Conservation (phyloP, 2,329 filamentous ascomycete species). For the Onygenales sp. region DNA sequence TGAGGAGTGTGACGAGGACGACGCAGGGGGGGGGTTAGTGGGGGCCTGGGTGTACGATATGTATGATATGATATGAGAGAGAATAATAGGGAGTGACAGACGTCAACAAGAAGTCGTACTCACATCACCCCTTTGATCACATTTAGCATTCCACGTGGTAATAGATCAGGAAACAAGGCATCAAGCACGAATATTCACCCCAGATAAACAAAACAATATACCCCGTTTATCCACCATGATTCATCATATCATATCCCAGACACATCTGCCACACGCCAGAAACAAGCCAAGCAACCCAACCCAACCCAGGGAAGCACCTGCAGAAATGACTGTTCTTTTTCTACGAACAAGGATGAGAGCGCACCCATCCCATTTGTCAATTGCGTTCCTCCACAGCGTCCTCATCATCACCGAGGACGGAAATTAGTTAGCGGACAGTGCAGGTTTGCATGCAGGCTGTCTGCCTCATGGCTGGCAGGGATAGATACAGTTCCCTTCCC, state of each 20-base stretch:
- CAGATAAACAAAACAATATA: too few relatives aligned
- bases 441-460: too few relatives aligned
- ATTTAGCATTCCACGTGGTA: neutral
- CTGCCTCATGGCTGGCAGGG: too few relatives aligned
- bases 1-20: slow-evolving; percentile 46
- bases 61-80: neutral
- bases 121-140: too few relatives aligned
- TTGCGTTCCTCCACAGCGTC: neutral
- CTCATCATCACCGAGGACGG: too few relatives aligned
- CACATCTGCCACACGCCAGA: too few relatives aligned
- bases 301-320: neutral
- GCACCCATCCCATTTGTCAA: neutral
- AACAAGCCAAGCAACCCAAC: neutral
- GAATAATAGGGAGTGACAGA: neutral
- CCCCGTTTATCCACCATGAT: too few relatives aligned
- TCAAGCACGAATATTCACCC: neutral
- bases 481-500: too few relatives aligned
- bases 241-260: too few relatives aligned
- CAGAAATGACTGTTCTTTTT: neutral
- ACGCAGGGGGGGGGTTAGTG: neutral
- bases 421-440: too few relatives aligned
- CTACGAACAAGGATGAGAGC: neutral
- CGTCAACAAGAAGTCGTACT: too few relatives aligned
- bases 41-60: neutral
- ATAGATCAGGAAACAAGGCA: neutral